Conservation (phyloP, 306 rosid species). For the Quercus bicolor region DNA sequence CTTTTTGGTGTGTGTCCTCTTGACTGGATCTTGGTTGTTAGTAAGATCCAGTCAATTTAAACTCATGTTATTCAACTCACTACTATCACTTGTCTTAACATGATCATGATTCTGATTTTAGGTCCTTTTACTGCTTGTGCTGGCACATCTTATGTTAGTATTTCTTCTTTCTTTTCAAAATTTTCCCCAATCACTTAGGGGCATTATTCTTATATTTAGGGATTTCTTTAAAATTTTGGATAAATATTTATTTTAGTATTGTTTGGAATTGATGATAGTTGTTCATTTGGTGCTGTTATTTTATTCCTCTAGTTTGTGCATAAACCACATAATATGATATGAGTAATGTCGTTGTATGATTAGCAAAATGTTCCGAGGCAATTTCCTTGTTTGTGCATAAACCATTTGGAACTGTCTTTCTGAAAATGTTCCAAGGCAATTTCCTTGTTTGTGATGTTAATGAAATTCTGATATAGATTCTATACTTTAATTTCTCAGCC, state of each 20-base stretch:
- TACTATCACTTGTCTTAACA: constrained; percentile 68
- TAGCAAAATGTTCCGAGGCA: constrained; percentile 30
- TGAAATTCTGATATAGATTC: not conserved
- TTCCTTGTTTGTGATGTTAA: constrained; percentile 72
- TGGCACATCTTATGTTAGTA: constrained; percentile 27
- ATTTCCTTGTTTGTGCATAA: too few relatives aligned
- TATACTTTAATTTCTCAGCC: constrained; percentile 14
- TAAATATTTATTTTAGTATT: too few relatives aligned
- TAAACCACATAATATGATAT: too few relatives aligned
- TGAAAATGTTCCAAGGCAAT: constrained; percentile 65
- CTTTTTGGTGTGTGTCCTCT: constrained; percentile 35
- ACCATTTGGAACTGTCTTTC: constrained; percentile 19
- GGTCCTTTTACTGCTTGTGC: constrained; percentile 51
- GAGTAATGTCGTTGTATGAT: too few relatives aligned
- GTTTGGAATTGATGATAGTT: too few relatives aligned
- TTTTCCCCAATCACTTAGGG: too few relatives aligned
- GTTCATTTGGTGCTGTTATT: too few relatives aligned
- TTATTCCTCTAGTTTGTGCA: too few relatives aligned
- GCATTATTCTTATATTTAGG: too few relatives aligned
- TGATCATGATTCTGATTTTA: constrained; percentile 39
- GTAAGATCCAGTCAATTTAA: not conserved
- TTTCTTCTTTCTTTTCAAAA: not conserved
- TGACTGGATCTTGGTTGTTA: constrained; percentile 30
- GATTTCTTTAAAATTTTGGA: too few relatives aligned
- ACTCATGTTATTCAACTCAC: constrained; percentile 46